Conservation (phyloP, 495 filamentous ascomycete genomes). For the Bacidia rubella region DNA sequence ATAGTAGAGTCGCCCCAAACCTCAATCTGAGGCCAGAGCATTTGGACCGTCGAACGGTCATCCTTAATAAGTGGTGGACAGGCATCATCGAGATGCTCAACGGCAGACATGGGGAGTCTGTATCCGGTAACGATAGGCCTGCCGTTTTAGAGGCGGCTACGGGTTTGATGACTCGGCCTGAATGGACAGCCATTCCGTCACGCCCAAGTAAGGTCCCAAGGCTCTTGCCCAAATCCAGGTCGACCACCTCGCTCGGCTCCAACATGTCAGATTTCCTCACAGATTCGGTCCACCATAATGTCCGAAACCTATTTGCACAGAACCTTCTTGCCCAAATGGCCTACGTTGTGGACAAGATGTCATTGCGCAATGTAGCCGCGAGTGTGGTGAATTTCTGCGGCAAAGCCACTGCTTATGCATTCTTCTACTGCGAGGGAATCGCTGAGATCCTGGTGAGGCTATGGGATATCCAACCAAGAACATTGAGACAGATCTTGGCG, state of each 20-base stretch:
- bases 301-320: conserved; percentile 77
- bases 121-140: conserved; percentile 68
- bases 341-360: conserved; percentile 87
- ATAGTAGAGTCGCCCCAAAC: conserved; percentile 58
- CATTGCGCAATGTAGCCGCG: conserved; percentile 73
- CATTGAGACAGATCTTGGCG: conserved; percentile 55
- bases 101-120: conserved; percentile 53
- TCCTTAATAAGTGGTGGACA: conserved; percentile 93
- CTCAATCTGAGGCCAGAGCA: conserved; percentile 62
- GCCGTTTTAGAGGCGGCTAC: conserved; percentile 68
- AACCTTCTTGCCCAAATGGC: conserved; percentile 80
- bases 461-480: conserved; percentile 56
- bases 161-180: conserved; percentile 79
- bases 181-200: conserved; percentile 67
- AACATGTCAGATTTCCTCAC: conserved; percentile 60
- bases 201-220: conserved; percentile 34
- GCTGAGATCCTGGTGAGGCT: conserved; percentile 75
- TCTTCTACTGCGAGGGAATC: conserved; percentile 86
- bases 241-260: conserved; percentile 43
- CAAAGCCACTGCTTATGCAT: conserved; percentile 88
- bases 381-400: conserved; percentile 88
- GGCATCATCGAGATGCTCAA: conserved; percentile 78
- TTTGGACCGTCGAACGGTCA: conserved; percentile 66
- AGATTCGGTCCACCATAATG: conserved; percentile 87
- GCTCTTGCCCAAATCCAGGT: conserved; percentile 34